Evolutionary conservation across 495 filamentous ascomycete genomes (phyloP), one percentile per base, ranked within the genome.

Genomic region (Sordaria brevicollis): DNA sequence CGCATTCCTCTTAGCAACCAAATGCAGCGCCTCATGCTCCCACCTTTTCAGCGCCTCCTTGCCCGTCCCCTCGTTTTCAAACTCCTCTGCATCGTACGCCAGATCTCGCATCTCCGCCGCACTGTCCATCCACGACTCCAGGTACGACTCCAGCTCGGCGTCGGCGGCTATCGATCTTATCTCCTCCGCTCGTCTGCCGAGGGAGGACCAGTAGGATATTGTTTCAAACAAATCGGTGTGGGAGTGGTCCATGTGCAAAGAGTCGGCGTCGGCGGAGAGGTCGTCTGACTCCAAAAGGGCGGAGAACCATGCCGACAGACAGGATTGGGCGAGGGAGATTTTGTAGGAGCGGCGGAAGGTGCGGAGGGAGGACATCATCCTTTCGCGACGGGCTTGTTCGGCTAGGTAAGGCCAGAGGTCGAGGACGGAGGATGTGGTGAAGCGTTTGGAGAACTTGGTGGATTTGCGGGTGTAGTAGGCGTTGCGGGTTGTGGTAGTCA

Each of bases 1-100:
- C 13, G 74, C 72, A 33, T 71, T 70, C 10, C 68, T 66, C 21
- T 68, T 70, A 29, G 73, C 68, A n/a, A 68, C 62, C 8, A 71
- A 39, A 68, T 79, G 77, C 4, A 80, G 68, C 2, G 65, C 65
- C 37, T 80, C 71, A n/a, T 76, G 76, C 41, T 79, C 78, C 77
- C 77, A 79, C 10, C 33, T 65, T 29, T 72, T 68, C 71, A 70
- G 72, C 41, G 71, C 74, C 4, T 35, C 29, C 8, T 34, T 66
- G 3, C 73, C 68, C 3, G 66, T 74, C 31, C 71, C 57, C 19
- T 74, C 74, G 0, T 66, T 66, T 67, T 79, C 78, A 38, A 70
- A 74, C 35, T 80, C 71, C 31, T 71, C 31, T 13, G 78, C 78
- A 11, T 77, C 76, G 43, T 71, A 66, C 54, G 41, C 41, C 54